phyloP scores from a whole-genome alignment of 345 rosid genomes.

The Eucalyptus tenuipes region DNA sequence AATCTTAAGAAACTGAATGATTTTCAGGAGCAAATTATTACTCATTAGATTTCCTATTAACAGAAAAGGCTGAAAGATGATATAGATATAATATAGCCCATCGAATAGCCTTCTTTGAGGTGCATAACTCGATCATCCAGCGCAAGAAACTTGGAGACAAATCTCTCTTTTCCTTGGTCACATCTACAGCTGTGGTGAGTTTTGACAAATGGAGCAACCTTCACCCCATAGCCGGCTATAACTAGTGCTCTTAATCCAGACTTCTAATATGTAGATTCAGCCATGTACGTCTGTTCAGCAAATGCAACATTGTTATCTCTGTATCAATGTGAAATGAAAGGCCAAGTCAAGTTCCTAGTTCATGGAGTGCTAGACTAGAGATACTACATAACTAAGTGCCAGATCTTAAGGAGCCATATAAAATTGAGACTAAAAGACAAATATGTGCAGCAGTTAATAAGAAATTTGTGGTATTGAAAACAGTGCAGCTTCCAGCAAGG shows the following conservation, averaged over 20 bases:
- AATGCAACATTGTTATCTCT: background rate
- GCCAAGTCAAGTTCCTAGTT: background rate
- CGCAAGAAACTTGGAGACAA: slow-evolving; percentile 64
- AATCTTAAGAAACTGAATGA: background rate
- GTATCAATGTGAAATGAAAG: background rate
- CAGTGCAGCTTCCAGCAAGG: background rate
- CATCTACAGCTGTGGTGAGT: slow-evolving; percentile 57
- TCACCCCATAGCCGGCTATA: slow-evolving; percentile 88
- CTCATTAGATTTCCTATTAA: background rate
- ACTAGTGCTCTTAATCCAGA: slow-evolving; percentile 88
- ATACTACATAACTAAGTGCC: background rate
- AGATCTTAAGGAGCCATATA: background rate
- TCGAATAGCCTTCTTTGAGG: slow-evolving; percentile 79
- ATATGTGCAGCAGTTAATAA: background rate
- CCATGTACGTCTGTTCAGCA: slow-evolving; percentile 55
- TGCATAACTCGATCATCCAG: slow-evolving; percentile 68
- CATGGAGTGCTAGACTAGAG: background rate
- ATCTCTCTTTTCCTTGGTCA: slow-evolving; percentile 44
- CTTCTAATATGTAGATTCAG: slow-evolving; percentile 73
- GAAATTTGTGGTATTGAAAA: background rate
- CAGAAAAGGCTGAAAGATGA: background rate
- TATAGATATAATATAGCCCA: too few relatives aligned
- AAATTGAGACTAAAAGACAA: background rate
- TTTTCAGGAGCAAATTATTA: background rate
- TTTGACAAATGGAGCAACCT: slow-evolving; percentile 70